phyloP scores from a whole-genome alignment of 176 grass and related monocot species.

The Musa acuminata region DNA sequence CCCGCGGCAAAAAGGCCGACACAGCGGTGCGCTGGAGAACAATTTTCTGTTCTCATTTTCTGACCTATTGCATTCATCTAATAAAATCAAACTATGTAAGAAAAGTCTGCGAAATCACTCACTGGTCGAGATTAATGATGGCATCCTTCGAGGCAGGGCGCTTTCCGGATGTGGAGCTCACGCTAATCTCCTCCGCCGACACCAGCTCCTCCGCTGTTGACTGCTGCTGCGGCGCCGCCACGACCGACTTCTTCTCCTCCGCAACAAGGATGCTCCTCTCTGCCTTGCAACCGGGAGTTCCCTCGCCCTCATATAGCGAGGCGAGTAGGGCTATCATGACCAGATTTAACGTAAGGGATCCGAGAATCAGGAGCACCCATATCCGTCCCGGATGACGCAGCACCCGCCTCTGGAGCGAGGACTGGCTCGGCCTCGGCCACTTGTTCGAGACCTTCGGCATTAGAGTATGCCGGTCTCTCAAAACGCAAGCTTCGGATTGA shows the following conservation, averaged over 20 bases:
- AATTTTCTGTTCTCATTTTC: neutral
- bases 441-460: too few relatives aligned
- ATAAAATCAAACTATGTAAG: neutral
- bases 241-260: neutral
- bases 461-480: too few relatives aligned
- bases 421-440: too few relatives aligned
- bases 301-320: neutral
- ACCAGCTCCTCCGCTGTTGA: too few relatives aligned
- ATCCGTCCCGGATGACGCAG: too few relatives aligned
- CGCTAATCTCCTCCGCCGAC: slow-evolving; percentile 3
- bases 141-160: slow-evolving; percentile 23
- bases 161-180: slow-evolving; percentile 28
- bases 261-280: neutral
- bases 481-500: too few relatives aligned
- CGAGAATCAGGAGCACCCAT: neutral
- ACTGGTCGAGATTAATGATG: slow-evolving; percentile 64
- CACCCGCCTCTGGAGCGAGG: too few relatives aligned
- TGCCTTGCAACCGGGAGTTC: neutral
- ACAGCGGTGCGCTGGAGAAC: neutral
- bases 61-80: neutral
- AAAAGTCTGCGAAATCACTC: slow-evolving; percentile 13
- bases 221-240: neutral
- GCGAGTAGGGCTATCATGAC: neutral
- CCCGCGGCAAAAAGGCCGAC: too few relatives aligned
- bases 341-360: slow-evolving; percentile 2